These are phyloP conservation scores for Nicotiana paniculata DNA, from an alignment of 257 asterid genomes.

Conservation along the genomic window DNA sequence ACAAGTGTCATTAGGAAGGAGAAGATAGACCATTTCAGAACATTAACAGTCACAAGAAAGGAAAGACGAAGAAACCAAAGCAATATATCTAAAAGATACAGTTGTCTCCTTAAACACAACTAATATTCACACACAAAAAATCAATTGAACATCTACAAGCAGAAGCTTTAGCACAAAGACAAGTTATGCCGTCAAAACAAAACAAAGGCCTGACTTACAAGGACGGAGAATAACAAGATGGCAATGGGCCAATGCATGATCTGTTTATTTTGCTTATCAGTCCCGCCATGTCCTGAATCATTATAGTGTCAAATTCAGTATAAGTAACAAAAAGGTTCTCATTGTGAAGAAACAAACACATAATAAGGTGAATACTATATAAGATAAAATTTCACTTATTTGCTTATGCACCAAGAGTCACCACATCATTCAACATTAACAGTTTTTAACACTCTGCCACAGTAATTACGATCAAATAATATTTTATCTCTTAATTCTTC, in stretches of 20 bases:
- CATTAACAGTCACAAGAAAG: neutral
- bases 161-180: neutral
- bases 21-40: neutral
- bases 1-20: neutral
- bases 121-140: neutral
- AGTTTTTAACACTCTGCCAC: neutral
- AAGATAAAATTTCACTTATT: neutral
- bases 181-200: neutral
- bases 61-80: neutral
- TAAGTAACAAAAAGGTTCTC: neutral
- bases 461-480: too few relatives aligned
- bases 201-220: conserved; percentile 48
- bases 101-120: neutral
- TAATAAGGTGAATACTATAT: neutral
- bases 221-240: conserved; percentile 89
- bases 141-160: neutral
- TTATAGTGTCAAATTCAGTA: neutral
- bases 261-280: conserved; percentile 92
- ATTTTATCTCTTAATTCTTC: neutral
- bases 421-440: neutral
- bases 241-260: conserved; percentile 95
- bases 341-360: neutral
- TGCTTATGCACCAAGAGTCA: neutral
- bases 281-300: conserved; percentile 97
- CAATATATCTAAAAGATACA: neutral